Conservation (phyloP, 2,329 filamentous ascomycete species). For the Fusarium mangiferae region DNA sequence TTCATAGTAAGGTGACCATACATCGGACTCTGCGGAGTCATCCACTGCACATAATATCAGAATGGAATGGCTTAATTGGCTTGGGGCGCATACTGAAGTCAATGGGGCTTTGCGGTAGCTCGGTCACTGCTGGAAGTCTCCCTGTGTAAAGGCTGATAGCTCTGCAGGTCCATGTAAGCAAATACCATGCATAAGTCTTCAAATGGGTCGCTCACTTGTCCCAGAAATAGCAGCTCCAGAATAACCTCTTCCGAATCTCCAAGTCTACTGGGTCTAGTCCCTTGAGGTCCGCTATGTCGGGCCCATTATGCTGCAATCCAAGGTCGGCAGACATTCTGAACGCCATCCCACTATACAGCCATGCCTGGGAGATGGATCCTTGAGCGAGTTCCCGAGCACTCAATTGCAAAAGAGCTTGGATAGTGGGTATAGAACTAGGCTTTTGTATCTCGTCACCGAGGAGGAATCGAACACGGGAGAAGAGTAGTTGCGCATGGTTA, state of each 20-base stretch:
- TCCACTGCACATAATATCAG: background rate
- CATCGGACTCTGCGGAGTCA: background rate
- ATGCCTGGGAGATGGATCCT: background rate
- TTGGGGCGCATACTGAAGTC: background rate
- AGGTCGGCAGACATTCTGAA: conserved; percentile 10
- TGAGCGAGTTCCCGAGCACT: conserved; percentile 2
- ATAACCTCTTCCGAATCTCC: conserved; percentile 4
- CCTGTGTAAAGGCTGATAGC: background rate
- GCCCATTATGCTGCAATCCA: conserved; percentile 1
- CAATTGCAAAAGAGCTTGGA: background rate
- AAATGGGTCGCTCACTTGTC: background rate
- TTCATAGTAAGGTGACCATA: conserved; percentile 1
- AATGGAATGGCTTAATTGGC: rapidly evolving
- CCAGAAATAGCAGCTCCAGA: conserved; percentile 12
- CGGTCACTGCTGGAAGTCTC: background rate
- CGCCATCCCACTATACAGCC: conserved; percentile 5
- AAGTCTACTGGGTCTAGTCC: conserved; percentile 1
- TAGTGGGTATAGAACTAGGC: conserved; percentile 1
- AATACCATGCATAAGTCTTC: background rate
- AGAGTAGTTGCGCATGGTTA: background rate
- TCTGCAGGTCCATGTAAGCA: background rate
- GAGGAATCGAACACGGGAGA: background rate
- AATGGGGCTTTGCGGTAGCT: conserved; percentile 1
- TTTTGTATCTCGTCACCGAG: conserved; percentile 9
- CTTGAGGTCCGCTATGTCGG: conserved; percentile 2